phyloP scores from a whole-genome alignment of 1,139 yeast genomes.

The Saccharomycopsis crataegensis region DNA sequence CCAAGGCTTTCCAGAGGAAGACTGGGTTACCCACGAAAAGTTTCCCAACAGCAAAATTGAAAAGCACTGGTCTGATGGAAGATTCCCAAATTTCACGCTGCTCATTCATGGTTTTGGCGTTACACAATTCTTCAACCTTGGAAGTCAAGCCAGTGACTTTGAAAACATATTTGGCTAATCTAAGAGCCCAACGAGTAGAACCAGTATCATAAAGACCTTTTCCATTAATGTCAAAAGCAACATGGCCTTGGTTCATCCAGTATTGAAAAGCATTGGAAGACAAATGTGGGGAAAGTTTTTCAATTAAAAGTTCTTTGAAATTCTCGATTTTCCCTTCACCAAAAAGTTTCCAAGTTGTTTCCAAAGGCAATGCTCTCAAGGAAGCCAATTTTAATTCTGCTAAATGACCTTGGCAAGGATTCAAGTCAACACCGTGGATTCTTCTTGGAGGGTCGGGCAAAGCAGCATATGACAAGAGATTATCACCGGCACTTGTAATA shows the following conservation, averaged over 20 bases:
- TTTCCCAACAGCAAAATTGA: constrained; percentile 62
- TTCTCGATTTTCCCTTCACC: constrained; percentile 64
- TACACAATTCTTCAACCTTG: constrained; percentile 49
- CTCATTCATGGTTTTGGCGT: constrained; percentile 50
- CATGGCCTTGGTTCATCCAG: constrained; percentile 61
- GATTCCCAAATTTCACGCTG: constrained; percentile 59
- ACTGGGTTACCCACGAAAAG: constrained; percentile 71
- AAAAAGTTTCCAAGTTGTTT: constrained; percentile 65
- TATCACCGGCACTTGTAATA: constrained; percentile 83
- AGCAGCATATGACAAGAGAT: constrained; percentile 64
- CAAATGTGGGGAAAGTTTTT: constrained; percentile 56
- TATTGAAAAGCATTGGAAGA: constrained; percentile 77
- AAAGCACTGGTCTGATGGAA: constrained; percentile 57
- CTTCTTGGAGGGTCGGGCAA: constrained; percentile 65
- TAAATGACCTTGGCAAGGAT: constrained; percentile 76
- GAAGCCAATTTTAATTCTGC: constrained; percentile 73
- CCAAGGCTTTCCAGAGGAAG: constrained; percentile 80
- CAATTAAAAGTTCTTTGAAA: constrained; percentile 44
- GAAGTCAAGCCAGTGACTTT: constrained; percentile 44
- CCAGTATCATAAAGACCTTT: constrained; percentile 73
- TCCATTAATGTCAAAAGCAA: constrained; percentile 46
- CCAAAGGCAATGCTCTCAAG: constrained; percentile 48
- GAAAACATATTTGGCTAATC: constrained; percentile 58
- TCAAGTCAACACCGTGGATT: constrained; percentile 79
- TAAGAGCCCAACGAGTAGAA: constrained; percentile 77